Evolutionary conservation across 306 rosid species (phyloP).

Genomic region (Sophora flavescens): DNA sequence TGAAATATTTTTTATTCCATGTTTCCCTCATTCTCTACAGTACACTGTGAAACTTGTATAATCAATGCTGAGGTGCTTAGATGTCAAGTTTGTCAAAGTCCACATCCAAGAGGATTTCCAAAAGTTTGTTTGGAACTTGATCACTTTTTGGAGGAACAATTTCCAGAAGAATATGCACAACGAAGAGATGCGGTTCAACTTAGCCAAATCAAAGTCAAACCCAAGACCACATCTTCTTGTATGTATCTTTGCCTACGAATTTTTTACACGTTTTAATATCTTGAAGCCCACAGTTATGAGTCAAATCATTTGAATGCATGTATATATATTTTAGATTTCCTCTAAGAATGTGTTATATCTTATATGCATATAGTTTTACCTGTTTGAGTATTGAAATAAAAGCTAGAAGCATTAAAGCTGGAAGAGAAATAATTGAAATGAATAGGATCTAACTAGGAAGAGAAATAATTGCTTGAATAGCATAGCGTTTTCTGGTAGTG

Average conservation of each 20-base stretch:
- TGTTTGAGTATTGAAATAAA: not conserved
- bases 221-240: slow-evolving; percentile 48
- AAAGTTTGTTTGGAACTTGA: slow-evolving; percentile 79
- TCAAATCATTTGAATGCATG: not conserved
- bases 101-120: slow-evolving; percentile 74
- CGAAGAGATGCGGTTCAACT: slow-evolving; percentile 57
- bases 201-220: slow-evolving; percentile 49
- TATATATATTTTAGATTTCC: slow-evolving; percentile 2
- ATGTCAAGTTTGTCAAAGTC: slow-evolving; percentile 76
- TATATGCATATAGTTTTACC: not conserved
- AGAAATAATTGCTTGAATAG: too few relatives aligned
- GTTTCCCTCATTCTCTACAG: slow-evolving; percentile 51
- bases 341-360: not conserved
- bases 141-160: slow-evolving; percentile 67
- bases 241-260: slow-evolving; percentile 45
- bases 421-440: not conserved
- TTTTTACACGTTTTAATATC: slow-evolving; percentile 22
- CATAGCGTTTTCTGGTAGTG: too few relatives aligned
- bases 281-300: not conserved
- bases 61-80: slow-evolving; percentile 53
- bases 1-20: slow-evolving; percentile 22
- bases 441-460: not conserved
- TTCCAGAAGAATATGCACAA: slow-evolving; percentile 71
- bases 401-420: not conserved
- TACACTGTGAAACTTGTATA: slow-evolving; percentile 71